These are phyloP conservation scores for Inonotus obliquus DNA, from an alignment of 1,284 basidiomycete species.

Conservation along the genomic window DNA sequence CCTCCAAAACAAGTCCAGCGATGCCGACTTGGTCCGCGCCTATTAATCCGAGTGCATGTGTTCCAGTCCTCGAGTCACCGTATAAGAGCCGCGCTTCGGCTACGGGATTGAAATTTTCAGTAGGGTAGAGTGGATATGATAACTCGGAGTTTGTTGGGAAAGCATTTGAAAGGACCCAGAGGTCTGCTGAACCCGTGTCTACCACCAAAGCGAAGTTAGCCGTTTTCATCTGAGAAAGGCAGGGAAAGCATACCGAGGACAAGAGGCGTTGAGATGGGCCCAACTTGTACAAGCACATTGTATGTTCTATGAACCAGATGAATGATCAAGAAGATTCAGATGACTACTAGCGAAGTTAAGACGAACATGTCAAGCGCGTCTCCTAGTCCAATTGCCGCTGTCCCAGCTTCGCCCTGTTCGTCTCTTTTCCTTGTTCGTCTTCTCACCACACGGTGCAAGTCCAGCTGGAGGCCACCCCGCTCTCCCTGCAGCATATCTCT, in stretches of 20 bases:
- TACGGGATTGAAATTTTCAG: neutral
- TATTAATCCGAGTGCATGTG: conserved; percentile 45
- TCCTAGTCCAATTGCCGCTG: conserved; percentile 33
- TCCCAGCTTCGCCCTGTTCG: conserved; percentile 13
- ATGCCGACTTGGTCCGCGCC: conserved; percentile 42
- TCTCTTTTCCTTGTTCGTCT: neutral
- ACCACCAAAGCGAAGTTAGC: neutral
- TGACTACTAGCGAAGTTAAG: neutral
- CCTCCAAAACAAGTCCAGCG: conserved; percentile 35
- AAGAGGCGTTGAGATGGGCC: conserved; percentile 36
- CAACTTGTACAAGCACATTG: conserved; percentile 40
- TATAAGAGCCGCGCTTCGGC: conserved; percentile 39
- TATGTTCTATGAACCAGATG: conserved; percentile 38
- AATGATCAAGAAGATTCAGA: neutral
- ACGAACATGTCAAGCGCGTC: conserved; percentile 46
- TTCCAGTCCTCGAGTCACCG: conserved; percentile 51
- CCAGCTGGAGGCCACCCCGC: neutral
- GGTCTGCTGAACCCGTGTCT: conserved; percentile 56
- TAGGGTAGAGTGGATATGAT: conserved; percentile 28
- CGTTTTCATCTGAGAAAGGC: neutral
- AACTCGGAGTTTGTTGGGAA: conserved; percentile 40
- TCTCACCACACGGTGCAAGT: neutral
- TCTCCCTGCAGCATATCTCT: neutral
- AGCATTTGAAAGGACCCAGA: conserved; percentile 50
- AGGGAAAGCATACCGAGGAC: conserved; percentile 37